These are phyloP conservation scores for Acanthamoeba lenticulata DNA, from an alignment of 208 protist species.

Conservation along the genomic window DNA sequence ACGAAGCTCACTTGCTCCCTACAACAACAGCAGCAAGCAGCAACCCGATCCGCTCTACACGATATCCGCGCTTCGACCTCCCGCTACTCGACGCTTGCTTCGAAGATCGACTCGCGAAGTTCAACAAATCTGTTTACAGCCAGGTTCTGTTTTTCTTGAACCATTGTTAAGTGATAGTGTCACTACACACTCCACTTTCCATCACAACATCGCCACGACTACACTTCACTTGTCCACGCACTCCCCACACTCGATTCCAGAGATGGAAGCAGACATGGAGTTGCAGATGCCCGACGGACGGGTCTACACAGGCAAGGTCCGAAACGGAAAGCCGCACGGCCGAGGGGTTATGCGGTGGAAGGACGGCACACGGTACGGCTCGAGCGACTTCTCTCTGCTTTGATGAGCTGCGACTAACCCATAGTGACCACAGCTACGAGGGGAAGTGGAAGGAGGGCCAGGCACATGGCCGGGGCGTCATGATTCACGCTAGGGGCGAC, in stretches of 20 bases:
- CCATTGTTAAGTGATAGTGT: neutral
- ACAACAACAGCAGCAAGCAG: no score
- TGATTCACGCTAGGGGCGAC: neutral
- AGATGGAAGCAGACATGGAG: neutral
- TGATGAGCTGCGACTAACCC: no score
- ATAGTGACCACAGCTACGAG: neutral
- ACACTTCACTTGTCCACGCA: neutral
- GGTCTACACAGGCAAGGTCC: neutral
- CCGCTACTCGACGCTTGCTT: neutral
- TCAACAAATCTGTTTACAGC: no score
- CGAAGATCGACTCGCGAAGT: no score
- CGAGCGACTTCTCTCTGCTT: neutral
- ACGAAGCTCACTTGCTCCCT: no score
- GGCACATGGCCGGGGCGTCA: neutral
- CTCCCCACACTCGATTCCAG: neutral
- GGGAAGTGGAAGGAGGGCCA: conserved; percentile 34
- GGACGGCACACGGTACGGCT: neutral
- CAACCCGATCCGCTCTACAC: no score
- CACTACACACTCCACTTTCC: neutral
- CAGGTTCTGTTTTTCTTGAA: neutral
- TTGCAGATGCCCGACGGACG: conserved; percentile 18
- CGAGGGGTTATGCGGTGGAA: neutral
- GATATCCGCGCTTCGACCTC: no score
- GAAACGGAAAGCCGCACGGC: neutral
- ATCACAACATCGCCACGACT: neutral